Evolutionary conservation across 1,284 basidiomycete genomes (phyloP).

Genomic region (Ceratobasidium sp.): DNA sequence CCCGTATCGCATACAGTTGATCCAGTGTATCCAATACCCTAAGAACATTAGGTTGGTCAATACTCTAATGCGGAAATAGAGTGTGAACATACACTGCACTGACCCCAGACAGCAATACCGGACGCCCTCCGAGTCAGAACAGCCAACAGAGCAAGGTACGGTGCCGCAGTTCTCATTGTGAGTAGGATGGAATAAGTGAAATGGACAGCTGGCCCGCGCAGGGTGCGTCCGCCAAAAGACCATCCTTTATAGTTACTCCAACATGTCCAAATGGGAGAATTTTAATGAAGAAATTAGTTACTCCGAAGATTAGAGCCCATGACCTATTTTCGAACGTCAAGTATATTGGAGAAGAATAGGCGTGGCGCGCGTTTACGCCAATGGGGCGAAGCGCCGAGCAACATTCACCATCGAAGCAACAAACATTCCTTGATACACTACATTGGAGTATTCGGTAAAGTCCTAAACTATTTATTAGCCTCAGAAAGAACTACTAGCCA

Average conservation of each 20-base stretch:
- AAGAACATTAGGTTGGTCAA: neutral
- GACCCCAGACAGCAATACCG: slow-evolving; percentile 4
- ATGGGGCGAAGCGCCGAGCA: no score
- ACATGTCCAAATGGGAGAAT: neutral
- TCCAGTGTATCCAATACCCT: slow-evolving; percentile 21
- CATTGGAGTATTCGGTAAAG: no score
- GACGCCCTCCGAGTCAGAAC: neutral
- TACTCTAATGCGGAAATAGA: neutral
- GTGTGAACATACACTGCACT: neutral
- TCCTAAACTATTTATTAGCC: no score
- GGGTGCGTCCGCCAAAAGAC: neutral
- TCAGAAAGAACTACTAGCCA: no score
- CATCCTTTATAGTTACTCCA: neutral
- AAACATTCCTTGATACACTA: no score
- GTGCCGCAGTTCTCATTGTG: neutral
- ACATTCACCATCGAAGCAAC: no score
- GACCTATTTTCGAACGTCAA: neutral
- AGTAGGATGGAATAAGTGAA: neutral
- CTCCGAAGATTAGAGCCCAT: slow-evolving; percentile 3
- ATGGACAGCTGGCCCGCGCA: neutral
- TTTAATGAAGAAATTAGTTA: neutral
- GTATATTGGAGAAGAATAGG: no score
- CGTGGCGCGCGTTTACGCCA: no score
- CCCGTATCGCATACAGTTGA: neutral
- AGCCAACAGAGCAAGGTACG: slow-evolving; percentile 3